These are phyloP conservation scores for Batkoa obscura DNA, from an alignment of 371 early-diverging fungal genomes.

Conservation along the genomic window DNA sequence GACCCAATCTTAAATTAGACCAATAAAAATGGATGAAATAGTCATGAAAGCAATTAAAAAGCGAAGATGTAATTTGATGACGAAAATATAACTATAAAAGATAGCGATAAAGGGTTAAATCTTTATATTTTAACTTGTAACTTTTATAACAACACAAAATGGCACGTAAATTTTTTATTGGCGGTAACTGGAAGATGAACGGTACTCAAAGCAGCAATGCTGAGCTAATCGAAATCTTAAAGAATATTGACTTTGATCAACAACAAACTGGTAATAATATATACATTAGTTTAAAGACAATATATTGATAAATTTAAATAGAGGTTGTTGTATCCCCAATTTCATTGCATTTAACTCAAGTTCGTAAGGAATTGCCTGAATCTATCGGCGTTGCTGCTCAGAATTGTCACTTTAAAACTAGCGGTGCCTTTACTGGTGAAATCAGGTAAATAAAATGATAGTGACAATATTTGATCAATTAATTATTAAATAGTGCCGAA, in stretches of 20 bases:
- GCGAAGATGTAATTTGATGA: too few species aligned
- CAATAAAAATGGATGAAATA: too few species aligned
- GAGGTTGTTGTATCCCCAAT: slow-evolving; percentile 98
- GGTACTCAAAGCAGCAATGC: slow-evolving; percentile 54
- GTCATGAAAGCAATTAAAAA: too few species aligned
- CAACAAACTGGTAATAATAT: slow-evolving; percentile 15
- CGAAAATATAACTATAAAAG: too few species aligned
- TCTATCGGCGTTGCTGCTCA: slow-evolving; percentile 91
- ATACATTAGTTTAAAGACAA: neutral
- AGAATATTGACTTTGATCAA: slow-evolving; percentile 29
- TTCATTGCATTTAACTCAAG: slow-evolving; percentile 70
- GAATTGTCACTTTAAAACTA: slow-evolving; percentile 70
- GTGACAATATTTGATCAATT: slow-evolving; percentile 1
- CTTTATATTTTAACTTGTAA: too few species aligned
- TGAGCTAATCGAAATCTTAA: slow-evolving; percentile 51
- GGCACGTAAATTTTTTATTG: slow-evolving; percentile 12
- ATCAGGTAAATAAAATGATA: slow-evolving; percentile 35
- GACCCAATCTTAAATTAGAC: too few species aligned
- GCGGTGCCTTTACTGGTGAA: slow-evolving; percentile 98
- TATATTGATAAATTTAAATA: slow-evolving; percentile 7
- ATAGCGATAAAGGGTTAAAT: too few species aligned
- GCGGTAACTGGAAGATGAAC: slow-evolving; percentile 93
- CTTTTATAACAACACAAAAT: slow-evolving; percentile 3
- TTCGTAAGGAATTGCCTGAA: slow-evolving; percentile 49
- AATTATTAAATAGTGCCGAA: slow-evolving; percentile 37